Evolutionary conservation across 192 early-diverging fungal species (phyloP).

Genomic region (Entomortierella parvispora): DNA sequence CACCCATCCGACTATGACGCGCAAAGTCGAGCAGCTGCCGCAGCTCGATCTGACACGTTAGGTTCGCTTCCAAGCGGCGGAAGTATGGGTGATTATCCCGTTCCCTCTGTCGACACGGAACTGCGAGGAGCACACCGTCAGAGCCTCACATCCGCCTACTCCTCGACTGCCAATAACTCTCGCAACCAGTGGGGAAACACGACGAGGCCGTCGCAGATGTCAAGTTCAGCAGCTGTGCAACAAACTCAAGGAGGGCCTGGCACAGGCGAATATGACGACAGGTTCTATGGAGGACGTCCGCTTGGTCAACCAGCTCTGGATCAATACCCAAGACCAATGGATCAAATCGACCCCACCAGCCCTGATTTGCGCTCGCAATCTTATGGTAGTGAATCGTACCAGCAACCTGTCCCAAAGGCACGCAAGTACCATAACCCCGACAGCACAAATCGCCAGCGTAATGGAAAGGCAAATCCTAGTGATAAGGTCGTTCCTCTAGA

Average conservation of each 20-base stretch:
- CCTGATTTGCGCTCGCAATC: slow-evolving; percentile 19
- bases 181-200: slow-evolving; percentile 27
- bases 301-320: slow-evolving; percentile 14
- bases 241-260: slow-evolving; percentile 5
- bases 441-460: slow-evolving; percentile 23
- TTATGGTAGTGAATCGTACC: slow-evolving; percentile 5
- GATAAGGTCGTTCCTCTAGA: slow-evolving; percentile 44
- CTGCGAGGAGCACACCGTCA: slow-evolving; percentile 28
- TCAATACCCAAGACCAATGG: slow-evolving; percentile 24
- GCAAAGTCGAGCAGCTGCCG: slow-evolving; percentile 8
- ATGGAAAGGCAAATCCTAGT: slow-evolving; percentile 32
- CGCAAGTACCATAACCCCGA: slow-evolving; percentile 38
- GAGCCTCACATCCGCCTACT: slow-evolving; percentile 35
- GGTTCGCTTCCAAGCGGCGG: slow-evolving; percentile 33
- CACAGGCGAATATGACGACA: slow-evolving; percentile 6
- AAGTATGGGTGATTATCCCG: slow-evolving; percentile 30
- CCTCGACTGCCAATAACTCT: slow-evolving; percentile 19
- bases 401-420: slow-evolving; percentile 25
- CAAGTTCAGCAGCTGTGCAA: slow-evolving; percentile 11
- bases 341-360: slow-evolving; percentile 6
- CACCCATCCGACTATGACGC: slow-evolving; percentile 15
- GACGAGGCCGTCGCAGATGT: slow-evolving; percentile 28
- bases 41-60: slow-evolving; percentile 39
- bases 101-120: not conserved
- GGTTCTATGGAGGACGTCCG: slow-evolving; percentile 1